Evolutionary conservation across 208 protist genomes (phyloP).

Genomic region (Leishmania major): DNA sequence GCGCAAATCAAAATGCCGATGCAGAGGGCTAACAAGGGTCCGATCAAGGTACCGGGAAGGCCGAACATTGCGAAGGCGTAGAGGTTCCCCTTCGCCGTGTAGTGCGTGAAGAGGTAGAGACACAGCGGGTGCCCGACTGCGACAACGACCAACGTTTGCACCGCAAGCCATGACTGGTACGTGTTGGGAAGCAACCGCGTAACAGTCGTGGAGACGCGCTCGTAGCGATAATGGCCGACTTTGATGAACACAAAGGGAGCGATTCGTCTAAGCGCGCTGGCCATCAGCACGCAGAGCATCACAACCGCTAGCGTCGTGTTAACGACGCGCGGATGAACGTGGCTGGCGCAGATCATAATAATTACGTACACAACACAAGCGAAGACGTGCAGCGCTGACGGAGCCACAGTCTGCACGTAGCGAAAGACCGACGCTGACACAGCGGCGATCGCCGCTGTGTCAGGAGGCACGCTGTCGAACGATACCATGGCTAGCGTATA

Average conservation of each 20-base stretch:
- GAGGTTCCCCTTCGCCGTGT: slow-evolving; percentile 3
- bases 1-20: slow-evolving; percentile 20
- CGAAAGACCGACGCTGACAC: slow-evolving; percentile 19
- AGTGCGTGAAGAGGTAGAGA: slow-evolving; percentile 31
- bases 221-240: slow-evolving; percentile 25
- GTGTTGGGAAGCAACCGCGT: slow-evolving; percentile 30
- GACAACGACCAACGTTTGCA: slow-evolving; percentile 26
- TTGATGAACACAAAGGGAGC: slow-evolving; percentile 18
- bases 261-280: slow-evolving; percentile 21
- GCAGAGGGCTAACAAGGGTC: slow-evolving; percentile 3
- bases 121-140: slow-evolving; percentile 17
- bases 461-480: slow-evolving; percentile 30
- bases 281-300: slow-evolving; percentile 16
- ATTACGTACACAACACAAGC: slow-evolving; percentile 12
- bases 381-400: slow-evolving; percentile 14
- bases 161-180: slow-evolving; percentile 19
- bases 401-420: slow-evolving; percentile 17
- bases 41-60: neutral
- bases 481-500: slow-evolving; percentile 7
- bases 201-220: slow-evolving; percentile 20
- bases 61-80: slow-evolving; percentile 29
- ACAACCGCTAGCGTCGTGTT: neutral
- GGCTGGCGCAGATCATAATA: slow-evolving; percentile 1
- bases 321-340: neutral
- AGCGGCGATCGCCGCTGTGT: slow-evolving; percentile 11